Evolutionary conservation across 73 alveolate species (phyloP).

Genomic region (Tetrahymena malaccensis): DNA sequence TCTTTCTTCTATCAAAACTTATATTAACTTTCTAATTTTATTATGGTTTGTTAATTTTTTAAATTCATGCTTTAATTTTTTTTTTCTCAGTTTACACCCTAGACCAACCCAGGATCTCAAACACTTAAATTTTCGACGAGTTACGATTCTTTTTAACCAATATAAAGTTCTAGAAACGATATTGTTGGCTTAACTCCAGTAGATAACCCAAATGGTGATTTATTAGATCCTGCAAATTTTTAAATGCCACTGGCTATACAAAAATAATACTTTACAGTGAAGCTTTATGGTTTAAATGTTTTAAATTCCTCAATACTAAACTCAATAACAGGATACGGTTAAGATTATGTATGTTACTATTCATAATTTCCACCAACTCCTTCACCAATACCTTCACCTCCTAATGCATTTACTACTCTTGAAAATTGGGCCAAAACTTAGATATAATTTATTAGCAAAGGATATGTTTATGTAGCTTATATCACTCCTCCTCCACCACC

Average conservation of each 20-base stretch:
- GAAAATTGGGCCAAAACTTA: background rate
- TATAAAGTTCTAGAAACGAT: background rate
- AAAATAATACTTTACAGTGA: background rate
- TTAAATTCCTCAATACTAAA: background rate
- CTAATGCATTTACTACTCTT: background rate
- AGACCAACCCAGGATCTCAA: background rate
- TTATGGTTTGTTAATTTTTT: no score
- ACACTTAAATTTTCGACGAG: background rate
- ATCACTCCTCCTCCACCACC: background rate
- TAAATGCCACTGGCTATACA: background rate
- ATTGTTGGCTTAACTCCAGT: background rate
- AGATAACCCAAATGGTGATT: background rate
- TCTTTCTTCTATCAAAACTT: no score
- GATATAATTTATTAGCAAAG: background rate
- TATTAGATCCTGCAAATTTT: background rate
- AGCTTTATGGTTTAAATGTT: background rate
- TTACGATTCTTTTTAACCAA: background rate
- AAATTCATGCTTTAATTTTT: no score
- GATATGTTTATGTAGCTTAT: background rate
- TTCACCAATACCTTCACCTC: background rate
- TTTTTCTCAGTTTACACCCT: background rate
- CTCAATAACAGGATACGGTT: background rate
- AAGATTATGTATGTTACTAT: background rate
- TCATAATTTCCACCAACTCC: background rate
- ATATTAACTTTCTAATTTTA: no score